Evolutionary conservation across 345 rosid genomes (phyloP).

Genomic region (Aquilaria yunnanensis): DNA sequence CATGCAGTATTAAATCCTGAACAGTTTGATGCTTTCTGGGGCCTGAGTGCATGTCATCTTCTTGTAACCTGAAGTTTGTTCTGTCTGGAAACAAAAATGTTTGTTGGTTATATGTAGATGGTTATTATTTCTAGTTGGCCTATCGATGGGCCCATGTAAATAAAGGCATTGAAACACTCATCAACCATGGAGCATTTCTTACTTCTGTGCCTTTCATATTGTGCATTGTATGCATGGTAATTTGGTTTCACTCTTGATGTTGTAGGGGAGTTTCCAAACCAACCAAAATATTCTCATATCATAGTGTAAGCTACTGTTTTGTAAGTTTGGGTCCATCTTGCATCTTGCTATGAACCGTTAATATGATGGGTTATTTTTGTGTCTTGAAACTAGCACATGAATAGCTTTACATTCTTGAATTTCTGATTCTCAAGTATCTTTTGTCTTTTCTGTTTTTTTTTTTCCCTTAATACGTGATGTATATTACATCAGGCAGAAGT

Average conservation of each 20-base stretch:
- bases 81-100: background rate
- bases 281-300: too few relatives aligned
- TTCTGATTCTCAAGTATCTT: background rate
- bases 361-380: background rate
- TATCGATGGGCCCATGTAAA: background rate
- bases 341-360: background rate
- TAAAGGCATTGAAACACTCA: too few relatives aligned
- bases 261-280: background rate
- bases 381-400: background rate
- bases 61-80: constrained; percentile 3
- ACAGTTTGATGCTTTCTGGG: background rate
- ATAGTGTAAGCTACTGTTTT: too few relatives aligned
- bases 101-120: background rate
- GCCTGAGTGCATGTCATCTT: background rate
- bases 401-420: background rate
- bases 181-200: too few relatives aligned
- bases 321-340: background rate
- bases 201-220: too few relatives aligned
- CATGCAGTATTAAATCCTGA: background rate
- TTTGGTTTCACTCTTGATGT: background rate
- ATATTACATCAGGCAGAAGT: constrained; percentile 53
- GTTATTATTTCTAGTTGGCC: background rate
- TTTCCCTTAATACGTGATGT: constrained; percentile 8
- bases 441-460: background rate
- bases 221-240: background rate